Evolutionary conservation across 768 basidiomycete species (phyloP).

Genomic region (Mycena chlorophos): DNA sequence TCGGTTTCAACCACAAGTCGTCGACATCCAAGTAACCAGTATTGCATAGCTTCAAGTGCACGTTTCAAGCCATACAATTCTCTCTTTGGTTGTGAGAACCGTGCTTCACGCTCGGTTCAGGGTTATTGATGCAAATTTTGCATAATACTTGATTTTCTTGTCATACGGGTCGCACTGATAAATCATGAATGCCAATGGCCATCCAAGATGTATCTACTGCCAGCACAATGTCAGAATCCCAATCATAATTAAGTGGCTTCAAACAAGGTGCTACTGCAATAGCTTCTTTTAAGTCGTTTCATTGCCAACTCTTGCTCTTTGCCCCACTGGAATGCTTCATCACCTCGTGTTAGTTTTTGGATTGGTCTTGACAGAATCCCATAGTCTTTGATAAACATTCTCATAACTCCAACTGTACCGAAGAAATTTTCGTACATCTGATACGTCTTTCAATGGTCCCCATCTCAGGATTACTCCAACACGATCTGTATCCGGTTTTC

Average conservation of each 20-base stretch:
- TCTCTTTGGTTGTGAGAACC: slow-evolving; percentile 41
- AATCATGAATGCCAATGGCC: slow-evolving; percentile 38
- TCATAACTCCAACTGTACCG: not conserved
- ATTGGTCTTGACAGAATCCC: slow-evolving; percentile 9
- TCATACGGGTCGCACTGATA: slow-evolving; percentile 31
- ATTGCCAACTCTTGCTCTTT: slow-evolving; percentile 27
- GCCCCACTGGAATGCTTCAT: slow-evolving; percentile 30
- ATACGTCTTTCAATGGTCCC: not conserved
- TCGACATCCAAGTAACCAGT: slow-evolving; percentile 24
- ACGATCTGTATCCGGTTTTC: slow-evolving; percentile 19
- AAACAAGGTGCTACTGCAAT: slow-evolving; percentile 25
- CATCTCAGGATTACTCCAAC: slow-evolving; percentile 24
- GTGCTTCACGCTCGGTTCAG: slow-evolving; percentile 35
- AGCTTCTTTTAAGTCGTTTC: slow-evolving; percentile 20
- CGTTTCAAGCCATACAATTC: slow-evolving; percentile 40
- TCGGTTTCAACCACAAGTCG: slow-evolving; percentile 37
- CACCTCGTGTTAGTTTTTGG: slow-evolving; percentile 9
- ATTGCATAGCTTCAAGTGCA: slow-evolving; percentile 21
- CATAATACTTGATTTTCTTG: slow-evolving; percentile 25
- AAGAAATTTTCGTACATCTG: slow-evolving; percentile 15
- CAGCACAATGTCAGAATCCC: slow-evolving; percentile 25
- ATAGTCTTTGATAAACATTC: slow-evolving; percentile 27
- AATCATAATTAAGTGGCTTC: slow-evolving; percentile 29
- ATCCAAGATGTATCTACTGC: slow-evolving; percentile 32
- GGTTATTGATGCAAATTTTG: slow-evolving; percentile 39